These are phyloP conservation scores for Solanum hybrid DNA, from an alignment of 305 asterid species.

Conservation along the genomic window DNA sequence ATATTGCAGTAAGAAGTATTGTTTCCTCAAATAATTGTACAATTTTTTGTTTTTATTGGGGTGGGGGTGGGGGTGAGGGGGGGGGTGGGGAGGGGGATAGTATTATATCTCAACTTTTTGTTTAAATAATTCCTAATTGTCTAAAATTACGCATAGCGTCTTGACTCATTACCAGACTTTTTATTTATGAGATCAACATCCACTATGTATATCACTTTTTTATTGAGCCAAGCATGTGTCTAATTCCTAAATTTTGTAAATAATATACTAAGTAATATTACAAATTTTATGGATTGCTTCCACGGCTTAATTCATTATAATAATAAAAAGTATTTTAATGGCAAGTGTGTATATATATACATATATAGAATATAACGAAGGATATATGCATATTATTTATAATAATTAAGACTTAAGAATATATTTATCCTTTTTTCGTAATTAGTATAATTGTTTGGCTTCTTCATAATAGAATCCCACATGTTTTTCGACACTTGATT, in stretches of 20 bases:
- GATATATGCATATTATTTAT: too few species aligned
- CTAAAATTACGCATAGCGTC: not conserved
- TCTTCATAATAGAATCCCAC: not conserved
- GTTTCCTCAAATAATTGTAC: not conserved
- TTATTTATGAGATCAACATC: not conserved
- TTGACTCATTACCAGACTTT: not conserved
- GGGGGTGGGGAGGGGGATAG: not conserved
- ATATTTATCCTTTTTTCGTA: too few species aligned
- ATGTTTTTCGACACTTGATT: not conserved
- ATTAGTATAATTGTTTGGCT: not conserved
- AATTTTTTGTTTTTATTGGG: not conserved
- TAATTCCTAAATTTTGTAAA: not conserved
- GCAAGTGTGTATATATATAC: too few species aligned
- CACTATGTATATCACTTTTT: not conserved
- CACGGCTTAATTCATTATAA: too few species aligned
- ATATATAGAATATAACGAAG: too few species aligned
- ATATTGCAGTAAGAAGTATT: not conserved
- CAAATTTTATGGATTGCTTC: too few species aligned
- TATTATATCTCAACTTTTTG: not conserved
- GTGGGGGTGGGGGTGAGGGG: too few species aligned
- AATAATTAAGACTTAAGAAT: too few species aligned
- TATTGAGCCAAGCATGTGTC: not conserved
- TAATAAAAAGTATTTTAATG: too few species aligned
- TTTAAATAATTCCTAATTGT: not conserved
- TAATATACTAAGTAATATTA: too few species aligned